phyloP scores from a whole-genome alignment of 1,284 basidiomycete genomes.

The Ganoderma lucidum region DNA sequence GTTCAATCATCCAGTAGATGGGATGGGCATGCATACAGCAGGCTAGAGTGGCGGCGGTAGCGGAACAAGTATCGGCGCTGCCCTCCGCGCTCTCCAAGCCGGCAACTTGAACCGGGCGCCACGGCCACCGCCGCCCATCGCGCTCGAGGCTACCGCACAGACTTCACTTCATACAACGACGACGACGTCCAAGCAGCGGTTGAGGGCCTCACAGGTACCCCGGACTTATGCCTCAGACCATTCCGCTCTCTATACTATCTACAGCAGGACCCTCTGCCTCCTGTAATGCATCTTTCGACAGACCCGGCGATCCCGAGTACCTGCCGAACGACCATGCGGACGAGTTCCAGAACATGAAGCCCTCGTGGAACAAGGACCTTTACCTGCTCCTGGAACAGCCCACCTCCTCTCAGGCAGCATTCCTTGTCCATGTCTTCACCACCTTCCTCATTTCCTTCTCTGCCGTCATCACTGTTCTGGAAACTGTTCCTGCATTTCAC shows the following conservation, averaged over 20 bases:
- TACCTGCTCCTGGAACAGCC: slow-evolving; percentile 74
- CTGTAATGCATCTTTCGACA: slow-evolving; percentile 20
- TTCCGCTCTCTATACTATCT: slow-evolving; percentile 29
- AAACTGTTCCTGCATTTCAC: slow-evolving; percentile 87
- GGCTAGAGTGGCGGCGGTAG: not conserved
- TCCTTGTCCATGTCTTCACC: slow-evolving; percentile 68
- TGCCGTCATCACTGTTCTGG: slow-evolving; percentile 83
- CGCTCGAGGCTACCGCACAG: not conserved
- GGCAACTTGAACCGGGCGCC: not conserved
- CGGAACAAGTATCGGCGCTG: not conserved
- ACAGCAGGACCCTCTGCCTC: slow-evolving; percentile 19
- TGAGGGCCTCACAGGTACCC: slow-evolving; percentile 11
- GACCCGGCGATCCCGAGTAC: slow-evolving; percentile 29
- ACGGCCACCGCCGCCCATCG: not conserved
- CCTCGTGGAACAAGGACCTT: slow-evolving; percentile 64
- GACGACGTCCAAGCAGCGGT: slow-evolving; percentile 13
- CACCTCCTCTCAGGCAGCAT: slow-evolving; percentile 70
- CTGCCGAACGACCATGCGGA: slow-evolving; percentile 36
- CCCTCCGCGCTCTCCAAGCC: not conserved
- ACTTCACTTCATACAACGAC: slow-evolving; percentile 9
- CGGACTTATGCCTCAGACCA: slow-evolving; percentile 29
- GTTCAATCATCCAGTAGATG: not conserved
- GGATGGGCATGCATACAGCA: not conserved
- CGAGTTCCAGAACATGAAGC: slow-evolving; percentile 48
- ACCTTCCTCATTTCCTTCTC: slow-evolving; percentile 74